Base-by-base conservation (phyloP, 2,329 filamentous ascomycete genomes). In the Alternaria sp. region DNA sequence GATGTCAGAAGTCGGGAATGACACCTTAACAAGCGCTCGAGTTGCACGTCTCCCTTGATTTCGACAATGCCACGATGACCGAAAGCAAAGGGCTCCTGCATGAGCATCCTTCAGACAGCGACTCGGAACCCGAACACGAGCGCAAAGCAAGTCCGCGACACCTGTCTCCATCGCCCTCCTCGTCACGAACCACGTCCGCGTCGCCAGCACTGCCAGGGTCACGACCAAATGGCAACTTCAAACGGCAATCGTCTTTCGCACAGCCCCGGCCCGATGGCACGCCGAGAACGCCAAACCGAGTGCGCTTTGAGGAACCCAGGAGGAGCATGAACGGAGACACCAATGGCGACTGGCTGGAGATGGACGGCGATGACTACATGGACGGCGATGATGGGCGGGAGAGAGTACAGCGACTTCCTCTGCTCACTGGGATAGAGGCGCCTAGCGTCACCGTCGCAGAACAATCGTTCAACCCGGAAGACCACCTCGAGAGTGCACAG, bases 391-490 rank as follows among this genome's bases (percentile, higher is more conserved):
- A 69, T 27, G 76, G 79, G 43, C 71, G 80, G 54, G 78, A 82
- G 49, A 76, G 79, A 55, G 82, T 82, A 25, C 86, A 88, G 68
- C 78, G 84, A 61, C 82, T 87, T 60, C 93, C 93, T 56, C 85
- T 97, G 54, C 84, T 97, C 64, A 95, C 92, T 8, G 88, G 89
- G 64, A 92, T 96, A 65, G 91, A 95, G 79, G 92, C 92, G 0
- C 93, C 94, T 1, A 91, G 90, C 63, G 85, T 91, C 48, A 89
- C 92, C 11, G 81, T 97, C 49, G 92, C 84, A 80, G 82, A 83
- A 27, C 84, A 87, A 57, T 71, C 80, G 3, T 80, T 85, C 60
- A 84, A 87, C 57, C 83, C 85, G 0, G 85, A 88, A 68, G 85
- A 89, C 53, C 80, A 87, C 60, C 75, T 89, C 58, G 86, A 89